These are phyloP conservation scores for Pestalotiopsis sp. DNA, from an alignment of 2,329 filamentous ascomycete species.

Conservation along the genomic window DNA sequence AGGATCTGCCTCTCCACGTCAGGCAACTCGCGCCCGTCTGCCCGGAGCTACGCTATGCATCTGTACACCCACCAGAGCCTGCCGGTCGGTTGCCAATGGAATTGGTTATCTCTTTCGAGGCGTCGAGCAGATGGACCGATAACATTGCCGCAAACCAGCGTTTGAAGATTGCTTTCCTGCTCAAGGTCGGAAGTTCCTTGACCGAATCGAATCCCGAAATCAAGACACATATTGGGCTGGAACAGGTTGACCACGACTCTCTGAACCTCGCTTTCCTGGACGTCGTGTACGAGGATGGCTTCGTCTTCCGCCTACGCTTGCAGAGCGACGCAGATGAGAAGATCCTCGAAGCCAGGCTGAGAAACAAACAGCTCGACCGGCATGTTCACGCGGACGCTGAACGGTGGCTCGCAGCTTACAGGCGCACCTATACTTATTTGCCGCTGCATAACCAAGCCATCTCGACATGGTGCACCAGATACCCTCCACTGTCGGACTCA, in stretches of 20 bases:
- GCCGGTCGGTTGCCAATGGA: slow-evolving; percentile 63
- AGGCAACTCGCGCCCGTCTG: slow-evolving; percentile 77
- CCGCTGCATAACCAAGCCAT: slow-evolving; percentile 83
- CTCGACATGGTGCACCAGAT: slow-evolving; percentile 76
- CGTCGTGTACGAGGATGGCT: slow-evolving; percentile 70
- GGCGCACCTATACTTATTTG: slow-evolving; percentile 69
- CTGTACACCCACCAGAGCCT: slow-evolving; percentile 51
- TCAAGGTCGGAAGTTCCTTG: slow-evolving; percentile 74
- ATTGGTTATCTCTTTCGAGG: slow-evolving; percentile 87
- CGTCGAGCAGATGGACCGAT: slow-evolving; percentile 91
- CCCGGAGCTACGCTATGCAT: slow-evolving; percentile 74
- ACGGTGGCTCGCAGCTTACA: slow-evolving; percentile 69
- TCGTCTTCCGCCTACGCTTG: slow-evolving; percentile 82
- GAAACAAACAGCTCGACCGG: slow-evolving; percentile 69
- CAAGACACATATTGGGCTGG: slow-evolving; percentile 74
- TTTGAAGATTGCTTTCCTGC: slow-evolving; percentile 87
- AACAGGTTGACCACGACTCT: slow-evolving; percentile 69
- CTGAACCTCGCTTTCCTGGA: slow-evolving; percentile 85
- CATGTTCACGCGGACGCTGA: slow-evolving; percentile 70
- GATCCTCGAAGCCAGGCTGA: slow-evolving; percentile 76
- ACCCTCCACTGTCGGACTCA: slow-evolving; percentile 77
- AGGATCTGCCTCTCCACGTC: slow-evolving; percentile 85
- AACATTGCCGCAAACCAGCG: slow-evolving; percentile 88
- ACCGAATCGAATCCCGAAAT: slow-evolving; percentile 61
- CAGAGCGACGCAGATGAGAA: slow-evolving; percentile 85